phyloP scores from a whole-genome alignment of 2,329 filamentous ascomycete genomes.

The Sclerotinia glacialis region DNA sequence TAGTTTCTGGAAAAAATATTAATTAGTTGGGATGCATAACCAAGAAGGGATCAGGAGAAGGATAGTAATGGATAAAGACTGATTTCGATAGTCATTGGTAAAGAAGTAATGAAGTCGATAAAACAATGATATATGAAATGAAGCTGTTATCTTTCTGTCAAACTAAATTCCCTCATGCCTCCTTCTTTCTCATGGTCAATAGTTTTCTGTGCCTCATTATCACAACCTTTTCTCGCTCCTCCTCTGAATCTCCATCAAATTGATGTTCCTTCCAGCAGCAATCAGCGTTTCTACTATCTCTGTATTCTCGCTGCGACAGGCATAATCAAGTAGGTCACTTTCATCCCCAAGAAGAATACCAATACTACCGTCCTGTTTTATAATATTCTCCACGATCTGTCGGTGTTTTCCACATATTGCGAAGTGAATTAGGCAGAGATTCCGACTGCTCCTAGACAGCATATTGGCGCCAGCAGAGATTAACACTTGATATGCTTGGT shows the following conservation, averaged over 20 bases:
- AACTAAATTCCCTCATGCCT: not conserved
- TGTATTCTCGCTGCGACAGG: not conserved
- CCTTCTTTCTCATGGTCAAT: not conserved
- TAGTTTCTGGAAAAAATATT: too few species aligned
- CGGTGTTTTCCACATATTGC: not conserved
- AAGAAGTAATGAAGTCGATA: not conserved
- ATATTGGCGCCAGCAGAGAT: not conserved
- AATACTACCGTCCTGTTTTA: too few species aligned
- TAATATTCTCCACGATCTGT: not conserved
- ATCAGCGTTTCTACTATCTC: not conserved
- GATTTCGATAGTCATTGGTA: not conserved
- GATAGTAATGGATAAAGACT: too few species aligned
- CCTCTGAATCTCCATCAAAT: not conserved
- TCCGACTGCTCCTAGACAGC: fast-evolving
- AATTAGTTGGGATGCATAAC: too few species aligned
- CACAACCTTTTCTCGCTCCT: not conserved
- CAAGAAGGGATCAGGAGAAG: too few species aligned
- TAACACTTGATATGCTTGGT: not conserved
- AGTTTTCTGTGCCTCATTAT: not conserved
- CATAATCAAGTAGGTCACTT: not conserved
- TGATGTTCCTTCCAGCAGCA: not conserved
- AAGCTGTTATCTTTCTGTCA: not conserved
- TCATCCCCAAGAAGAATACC: not conserved
- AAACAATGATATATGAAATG: not conserved
- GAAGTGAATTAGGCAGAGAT: not conserved